Percentiles rank a stretch among this genome's conserved stretches.
These are phyloP conservation scores for Irpex sp. DNA, from an alignment of 1,284 basidiomycete genomes.

Conservation along the genomic window DNA sequence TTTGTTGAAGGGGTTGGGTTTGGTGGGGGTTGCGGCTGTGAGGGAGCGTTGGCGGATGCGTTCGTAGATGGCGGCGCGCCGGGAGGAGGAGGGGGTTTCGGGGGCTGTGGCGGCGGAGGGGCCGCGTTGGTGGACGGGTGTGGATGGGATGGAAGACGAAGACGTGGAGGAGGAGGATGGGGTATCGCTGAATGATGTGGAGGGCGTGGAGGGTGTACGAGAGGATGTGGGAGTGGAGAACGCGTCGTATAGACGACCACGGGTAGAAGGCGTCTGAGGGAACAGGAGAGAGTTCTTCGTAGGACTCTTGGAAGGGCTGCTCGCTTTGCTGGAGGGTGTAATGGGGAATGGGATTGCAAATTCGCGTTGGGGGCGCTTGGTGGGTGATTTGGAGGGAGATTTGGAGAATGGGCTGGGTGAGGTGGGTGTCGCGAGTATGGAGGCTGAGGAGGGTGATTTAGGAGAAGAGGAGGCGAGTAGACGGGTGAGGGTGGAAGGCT, in stretches of 20 bases:
- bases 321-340: conserved; percentile 34
- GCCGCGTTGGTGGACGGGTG: conserved; percentile 61
- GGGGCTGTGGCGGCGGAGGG: conserved; percentile 50
- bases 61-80: conserved; percentile 74
- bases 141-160: conserved; percentile 51
- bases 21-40: conserved; percentile 56
- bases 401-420: conserved; percentile 37
- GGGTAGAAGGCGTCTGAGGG: conserved; percentile 30
- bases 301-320: conserved; percentile 37
- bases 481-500: conserved; percentile 64
- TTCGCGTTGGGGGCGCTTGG: conserved; percentile 37
- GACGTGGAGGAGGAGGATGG: conserved; percentile 21
- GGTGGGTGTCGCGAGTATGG: conserved; percentile 41
- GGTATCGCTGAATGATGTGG: conserved; percentile 36
- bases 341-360: conserved; percentile 52
- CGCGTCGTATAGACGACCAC: conserved; percentile 15
- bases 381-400: conserved; percentile 39
- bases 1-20: conserved; percentile 36
- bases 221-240: conserved; percentile 30
- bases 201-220: conserved; percentile 46
- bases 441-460: conserved; percentile 43
- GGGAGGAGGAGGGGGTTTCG: conserved; percentile 66
- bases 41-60: conserved; percentile 70
- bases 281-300: conserved; percentile 45
- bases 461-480: conserved; percentile 70